phyloP scores from a whole-genome alignment of 192 early-diverging fungal species.

The Linnemannia zychae region DNA sequence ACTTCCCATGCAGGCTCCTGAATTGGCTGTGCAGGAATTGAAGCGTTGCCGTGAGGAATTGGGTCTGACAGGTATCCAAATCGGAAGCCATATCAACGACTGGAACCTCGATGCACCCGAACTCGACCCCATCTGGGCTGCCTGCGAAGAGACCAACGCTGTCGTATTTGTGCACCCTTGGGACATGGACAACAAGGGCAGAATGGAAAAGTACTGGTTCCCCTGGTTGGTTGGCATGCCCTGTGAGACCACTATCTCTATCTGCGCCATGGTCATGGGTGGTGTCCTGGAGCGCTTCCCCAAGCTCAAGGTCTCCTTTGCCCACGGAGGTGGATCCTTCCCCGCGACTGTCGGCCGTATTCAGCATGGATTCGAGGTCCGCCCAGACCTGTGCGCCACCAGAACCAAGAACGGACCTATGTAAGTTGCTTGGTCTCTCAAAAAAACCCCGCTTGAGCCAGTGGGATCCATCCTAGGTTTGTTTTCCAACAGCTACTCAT shows the following conservation, averaged over 20 bases:
- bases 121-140: conserved; percentile 73
- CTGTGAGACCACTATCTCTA: conserved; percentile 76
- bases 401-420: conserved; percentile 65
- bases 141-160: conserved; percentile 73
- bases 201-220: conserved; percentile 80
- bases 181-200: conserved; percentile 73
- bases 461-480: background rate
- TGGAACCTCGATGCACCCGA: conserved; percentile 81
- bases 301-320: conserved; percentile 71
- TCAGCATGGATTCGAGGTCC: conserved; percentile 73
- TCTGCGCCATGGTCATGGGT: conserved; percentile 74
- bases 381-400: conserved; percentile 75
- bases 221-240: conserved; percentile 70
- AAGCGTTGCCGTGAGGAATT: conserved; percentile 74
- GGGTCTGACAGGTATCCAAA: conserved; percentile 73
- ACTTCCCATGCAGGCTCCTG: conserved; percentile 77
- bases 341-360: conserved; percentile 76
- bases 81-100: conserved; percentile 74
- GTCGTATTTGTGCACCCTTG: conserved; percentile 78
- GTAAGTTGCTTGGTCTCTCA: conserved; percentile 33
- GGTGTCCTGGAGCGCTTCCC: conserved; percentile 77
- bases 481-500: background rate
- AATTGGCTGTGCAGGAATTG: conserved; percentile 72
- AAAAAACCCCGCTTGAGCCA: background rate
- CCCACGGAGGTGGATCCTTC: conserved; percentile 78